Conservation (phyloP, 2,329 filamentous ascomycete genomes). For the Colletotrichum zoysiae region DNA sequence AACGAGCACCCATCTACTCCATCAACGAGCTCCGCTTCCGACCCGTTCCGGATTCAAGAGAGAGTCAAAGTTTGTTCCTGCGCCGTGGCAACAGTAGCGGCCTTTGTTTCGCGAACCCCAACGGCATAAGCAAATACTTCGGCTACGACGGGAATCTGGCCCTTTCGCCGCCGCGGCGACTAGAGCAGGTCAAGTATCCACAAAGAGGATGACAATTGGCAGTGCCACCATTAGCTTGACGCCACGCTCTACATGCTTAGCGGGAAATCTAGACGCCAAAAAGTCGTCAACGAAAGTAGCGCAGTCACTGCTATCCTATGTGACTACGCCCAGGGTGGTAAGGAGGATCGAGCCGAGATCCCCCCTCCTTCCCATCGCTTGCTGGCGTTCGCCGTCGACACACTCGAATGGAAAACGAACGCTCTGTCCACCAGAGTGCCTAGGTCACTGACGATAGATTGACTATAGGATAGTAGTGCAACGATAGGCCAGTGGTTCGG, state of each 20-base stretch:
- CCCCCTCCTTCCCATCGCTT: background rate
- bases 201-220: conserved; percentile 10
- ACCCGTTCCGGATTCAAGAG: background rate
- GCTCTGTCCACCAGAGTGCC: background rate
- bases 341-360: conserved; percentile 1
- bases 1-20: background rate
- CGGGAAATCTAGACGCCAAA: background rate
- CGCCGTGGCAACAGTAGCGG: conserved; percentile 8
- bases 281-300: background rate
- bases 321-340: background rate
- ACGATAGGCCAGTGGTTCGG: background rate
- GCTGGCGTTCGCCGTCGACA: background rate
- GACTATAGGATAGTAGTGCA: background rate
- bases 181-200: conserved; percentile 14
- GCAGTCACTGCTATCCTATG: background rate
- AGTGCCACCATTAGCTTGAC: conserved; percentile 15
- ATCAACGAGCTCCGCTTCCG: background rate
- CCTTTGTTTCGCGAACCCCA: conserved; percentile 6
- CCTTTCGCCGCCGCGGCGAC: conserved; percentile 17
- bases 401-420: background rate
- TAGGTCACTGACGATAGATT: background rate
- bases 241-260: conserved; percentile 22
- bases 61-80: background rate
- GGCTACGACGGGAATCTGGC: conserved; percentile 10
- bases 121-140: background rate